Base-by-base conservation (phyloP, 352 stramenopile genomes). In the Phytophthora hybrid region DNA sequence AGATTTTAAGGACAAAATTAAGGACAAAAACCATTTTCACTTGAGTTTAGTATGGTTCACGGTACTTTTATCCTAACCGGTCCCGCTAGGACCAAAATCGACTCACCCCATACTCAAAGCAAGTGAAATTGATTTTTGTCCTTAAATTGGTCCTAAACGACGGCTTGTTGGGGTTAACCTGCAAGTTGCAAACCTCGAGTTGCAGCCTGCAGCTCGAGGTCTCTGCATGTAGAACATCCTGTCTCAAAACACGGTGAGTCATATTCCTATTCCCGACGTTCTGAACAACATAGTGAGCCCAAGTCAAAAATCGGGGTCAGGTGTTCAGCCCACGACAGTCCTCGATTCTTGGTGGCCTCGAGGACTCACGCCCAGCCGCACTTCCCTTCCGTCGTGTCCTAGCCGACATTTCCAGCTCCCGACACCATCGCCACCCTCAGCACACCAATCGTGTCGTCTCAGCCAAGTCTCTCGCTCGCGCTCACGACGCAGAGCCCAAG, bases 291-390 rank as follows among this genome's bases (percentile, higher is more conserved):
- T 68, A 73, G 49, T 58, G 13, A 60, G 11, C 34, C 32, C 66
- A 44, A 69, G 59, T 69, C 57, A 72, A 31, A 31, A 66, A 11
- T 65, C 47, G 49, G 39, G 41, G 44, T 63, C 55, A 70, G 63
- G 53, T 64, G 31, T 68, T 66, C 56, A 65, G 61, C 51, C 5
- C 6, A 44, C 23, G 29, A 13, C 56, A 71, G 66, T 73, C 66
- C 66, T 73, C 66, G 41, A 73, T 73, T 73, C 58, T 73, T 59
- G 66, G 53, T 70, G 63, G 58, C 37, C 66, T 63, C 29, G 59
- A 74, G 59, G 67, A 74, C 67, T 69, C 63, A 63, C 23, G 46
- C 46, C 46, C 9, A 59, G 55, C 21, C 32, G 46, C 60, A 52
- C 5, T 6, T 31, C n/a, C 47, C 47, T 29, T 52, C 29, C 31